Base-by-base conservation (phyloP, 805 yeast genomes). In the Candida krabiensis region DNA sequence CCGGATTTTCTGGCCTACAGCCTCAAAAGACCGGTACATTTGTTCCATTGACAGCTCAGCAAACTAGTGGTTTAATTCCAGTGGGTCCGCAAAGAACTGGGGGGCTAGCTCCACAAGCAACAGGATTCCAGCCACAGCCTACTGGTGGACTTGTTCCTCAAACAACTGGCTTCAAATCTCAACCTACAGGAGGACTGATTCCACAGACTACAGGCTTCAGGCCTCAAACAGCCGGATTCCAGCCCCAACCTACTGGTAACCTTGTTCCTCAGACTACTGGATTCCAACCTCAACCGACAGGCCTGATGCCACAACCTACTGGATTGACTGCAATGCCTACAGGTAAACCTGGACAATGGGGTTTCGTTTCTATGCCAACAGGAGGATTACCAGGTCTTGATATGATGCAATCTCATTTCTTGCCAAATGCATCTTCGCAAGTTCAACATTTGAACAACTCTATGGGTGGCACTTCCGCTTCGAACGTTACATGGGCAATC, bases 341-440 rank as follows among this genome's bases (percentile, higher is more conserved):
- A 4, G 90, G 90, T 5, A 71, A 64, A 46, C 90, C 89, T 0
- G 90, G 90, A 16, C 80, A 83, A 58, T 82, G 90, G 90, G 88
- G 90, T 4, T 80, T 83, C 66, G 80, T 80, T 30, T 71, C 82
- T 21, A 72, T 71, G 39, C 85, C 87, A 9, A 75, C 83, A 0
- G 82, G 84, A 25, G 86, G 84, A 4, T 70, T 83, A 21, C 87
- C 88, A 3, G 87, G 87, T 6, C 63, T 81, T 43, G 83, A 77
- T 40, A 75, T 78, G 40, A 76, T 81, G 79, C 77, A 75, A 48
- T 72, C 74, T 37, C 86, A 81, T 49, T 82, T 83, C 58, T 67
- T 81, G 67, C 90, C 89, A 2, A 70, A 66, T 46, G 56, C 66
- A 1, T 46, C 52, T 3, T 27, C 59, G 8, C 62, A 59, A 47